These are phyloP conservation scores for Oryza punctata DNA, from an alignment of 176 grass and related monocot genomes.

Conservation along the genomic window DNA sequence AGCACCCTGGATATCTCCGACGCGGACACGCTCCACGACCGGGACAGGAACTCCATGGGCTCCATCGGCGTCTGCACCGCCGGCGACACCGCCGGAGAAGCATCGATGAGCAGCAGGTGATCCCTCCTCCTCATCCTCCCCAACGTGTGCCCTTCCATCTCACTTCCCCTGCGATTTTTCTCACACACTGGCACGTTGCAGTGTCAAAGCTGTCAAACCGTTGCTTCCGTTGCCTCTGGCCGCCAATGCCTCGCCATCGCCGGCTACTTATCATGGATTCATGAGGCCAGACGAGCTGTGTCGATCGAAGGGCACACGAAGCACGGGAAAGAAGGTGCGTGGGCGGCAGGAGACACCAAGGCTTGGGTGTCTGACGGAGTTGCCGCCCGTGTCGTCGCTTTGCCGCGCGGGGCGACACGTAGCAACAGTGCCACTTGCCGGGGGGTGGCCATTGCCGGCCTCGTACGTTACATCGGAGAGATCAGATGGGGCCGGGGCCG, in stretches of 20 bases:
- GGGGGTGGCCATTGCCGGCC: not conserved
- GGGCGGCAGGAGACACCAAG: conserved; percentile 56
- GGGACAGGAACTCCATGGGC: conserved; percentile 73
- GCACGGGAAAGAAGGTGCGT: conserved; percentile 41
- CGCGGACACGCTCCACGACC: conserved; percentile 72
- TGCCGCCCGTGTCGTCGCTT: conserved; percentile 42
- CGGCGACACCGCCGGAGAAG: not conserved
- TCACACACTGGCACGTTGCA: not conserved
- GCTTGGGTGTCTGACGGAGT: conserved; percentile 36
- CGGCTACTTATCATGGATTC: conserved; percentile 24
- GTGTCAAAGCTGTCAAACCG: not conserved
- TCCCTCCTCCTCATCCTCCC: conserved; percentile 58
- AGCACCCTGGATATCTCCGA: conserved; percentile 67
- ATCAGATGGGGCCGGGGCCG: not conserved
- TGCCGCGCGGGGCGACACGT: conserved; percentile 28
- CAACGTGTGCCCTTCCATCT: conserved; percentile 48
- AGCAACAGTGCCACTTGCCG: not conserved
- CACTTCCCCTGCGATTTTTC: not conserved
- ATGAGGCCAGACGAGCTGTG: not conserved
- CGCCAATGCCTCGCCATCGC: not conserved
- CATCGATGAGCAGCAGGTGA: conserved; percentile 57
- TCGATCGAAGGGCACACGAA: conserved; percentile 32
- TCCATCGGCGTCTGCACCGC: conserved; percentile 53
- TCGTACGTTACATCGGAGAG: conserved; percentile 24
- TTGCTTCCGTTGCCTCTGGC: not conserved